These are phyloP conservation scores for Hypoxylon rubiginosum DNA, from an alignment of 2,329 filamentous ascomycete genomes.

Conservation along the genomic window DNA sequence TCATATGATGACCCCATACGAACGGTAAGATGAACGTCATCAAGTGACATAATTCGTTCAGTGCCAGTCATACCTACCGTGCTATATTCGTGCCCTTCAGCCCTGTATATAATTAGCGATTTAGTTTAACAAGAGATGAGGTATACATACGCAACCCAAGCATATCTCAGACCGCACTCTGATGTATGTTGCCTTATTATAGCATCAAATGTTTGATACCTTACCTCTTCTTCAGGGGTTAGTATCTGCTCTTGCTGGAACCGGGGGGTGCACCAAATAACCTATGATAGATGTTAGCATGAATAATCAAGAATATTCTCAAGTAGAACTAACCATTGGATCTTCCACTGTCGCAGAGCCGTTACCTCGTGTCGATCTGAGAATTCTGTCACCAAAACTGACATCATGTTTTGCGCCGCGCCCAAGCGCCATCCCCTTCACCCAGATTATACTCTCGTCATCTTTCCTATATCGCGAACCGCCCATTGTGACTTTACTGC, in stretches of 20 bases:
- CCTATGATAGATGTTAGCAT: not conserved
- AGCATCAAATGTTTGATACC: not conserved
- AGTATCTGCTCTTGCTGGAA: not conserved
- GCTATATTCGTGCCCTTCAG: constrained; percentile 2
- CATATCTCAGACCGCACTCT: constrained; percentile 10
- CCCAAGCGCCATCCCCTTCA: constrained; percentile 16
- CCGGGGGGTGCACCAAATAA: constrained; percentile 2
- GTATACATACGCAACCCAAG: constrained; percentile 24
- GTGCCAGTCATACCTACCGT: not conserved
- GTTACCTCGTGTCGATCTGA: not conserved
- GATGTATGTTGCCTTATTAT: constrained; percentile 9
- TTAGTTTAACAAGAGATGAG: not conserved
- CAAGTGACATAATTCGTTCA: not conserved
- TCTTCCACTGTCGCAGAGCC: constrained; percentile 18
- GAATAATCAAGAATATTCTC: not conserved
- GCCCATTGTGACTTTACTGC: not conserved
- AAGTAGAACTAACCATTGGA: constrained; percentile 10
- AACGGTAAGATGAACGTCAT: constrained; percentile 34
- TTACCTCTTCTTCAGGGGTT: not conserved
- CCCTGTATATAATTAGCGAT: constrained; percentile 6
- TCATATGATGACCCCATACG: constrained; percentile 13
- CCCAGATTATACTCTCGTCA: constrained; percentile 6
- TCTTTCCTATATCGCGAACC: not conserved
- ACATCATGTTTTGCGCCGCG: not conserved
- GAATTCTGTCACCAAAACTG: not conserved